These are phyloP conservation scores for Sordaria brevicollis DNA, from an alignment of 495 filamentous ascomycete genomes.

Conservation along the genomic window DNA sequence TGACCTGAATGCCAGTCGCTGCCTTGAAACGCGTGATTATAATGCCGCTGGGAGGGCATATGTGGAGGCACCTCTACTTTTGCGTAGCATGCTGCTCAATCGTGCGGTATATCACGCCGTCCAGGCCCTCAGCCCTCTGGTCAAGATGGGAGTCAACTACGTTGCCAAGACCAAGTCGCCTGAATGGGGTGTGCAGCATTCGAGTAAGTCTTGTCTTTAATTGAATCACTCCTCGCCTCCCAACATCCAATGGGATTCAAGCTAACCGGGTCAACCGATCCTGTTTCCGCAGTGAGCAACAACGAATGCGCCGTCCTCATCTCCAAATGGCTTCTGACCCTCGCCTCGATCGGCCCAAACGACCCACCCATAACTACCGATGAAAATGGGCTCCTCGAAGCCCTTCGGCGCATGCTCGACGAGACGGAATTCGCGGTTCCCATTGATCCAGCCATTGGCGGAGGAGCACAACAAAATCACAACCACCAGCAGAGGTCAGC, in stretches of 20 bases:
- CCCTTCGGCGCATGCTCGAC: conserved; percentile 63
- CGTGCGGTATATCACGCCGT: conserved; percentile 56
- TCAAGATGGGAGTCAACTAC: conserved; percentile 58
- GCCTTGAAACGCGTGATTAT: conserved; percentile 52
- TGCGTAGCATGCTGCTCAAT: conserved; percentile 46
- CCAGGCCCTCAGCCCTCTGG: conserved; percentile 57
- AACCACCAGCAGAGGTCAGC: conserved; percentile 19
- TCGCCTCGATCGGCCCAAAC: conserved; percentile 31
- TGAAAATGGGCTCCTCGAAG: conserved; percentile 53
- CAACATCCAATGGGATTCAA: background rate
- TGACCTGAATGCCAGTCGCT: conserved; percentile 52
- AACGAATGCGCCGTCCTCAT: conserved; percentile 62
- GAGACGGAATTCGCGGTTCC: conserved; percentile 64
- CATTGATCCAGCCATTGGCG: conserved; percentile 34
- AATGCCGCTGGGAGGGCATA: conserved; percentile 49
- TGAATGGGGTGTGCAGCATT: conserved; percentile 65
- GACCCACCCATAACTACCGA: conserved; percentile 40
- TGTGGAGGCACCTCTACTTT: conserved; percentile 45
- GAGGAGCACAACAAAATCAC: conserved; percentile 16
- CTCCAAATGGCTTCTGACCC: conserved; percentile 40
- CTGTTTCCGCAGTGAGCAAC: conserved; percentile 40
- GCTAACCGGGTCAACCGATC: conserved; percentile 4
- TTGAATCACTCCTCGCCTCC: too few relatives aligned
- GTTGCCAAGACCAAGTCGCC: conserved; percentile 59
- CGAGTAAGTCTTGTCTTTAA: conserved; percentile 26